phyloP scores from a whole-genome alignment of 768 basidiomycete species.

The Cystofilobasidium bisporidii region DNA sequence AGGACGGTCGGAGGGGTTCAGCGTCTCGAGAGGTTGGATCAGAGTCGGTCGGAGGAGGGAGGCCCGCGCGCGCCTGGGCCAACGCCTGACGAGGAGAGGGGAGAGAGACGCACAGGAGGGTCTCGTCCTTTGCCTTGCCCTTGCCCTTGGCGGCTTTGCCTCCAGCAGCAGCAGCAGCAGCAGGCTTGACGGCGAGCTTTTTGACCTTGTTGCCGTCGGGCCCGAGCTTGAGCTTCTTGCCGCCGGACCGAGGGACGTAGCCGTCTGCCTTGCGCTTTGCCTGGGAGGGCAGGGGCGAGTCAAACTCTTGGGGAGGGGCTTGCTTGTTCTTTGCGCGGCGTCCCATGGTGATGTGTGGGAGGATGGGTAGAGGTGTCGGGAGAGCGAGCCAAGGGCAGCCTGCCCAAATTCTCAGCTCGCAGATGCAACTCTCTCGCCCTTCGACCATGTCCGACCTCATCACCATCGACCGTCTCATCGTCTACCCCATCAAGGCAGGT shows the following conservation, averaged over 20 bases:
- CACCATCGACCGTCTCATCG: constrained; percentile 3
- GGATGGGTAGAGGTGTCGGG: not conserved
- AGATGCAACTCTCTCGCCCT: not conserved
- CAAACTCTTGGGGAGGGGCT: constrained; percentile 54
- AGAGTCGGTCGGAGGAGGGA: too few species aligned
- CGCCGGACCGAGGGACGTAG: constrained; percentile 26
- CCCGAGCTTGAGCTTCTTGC: constrained; percentile 34
- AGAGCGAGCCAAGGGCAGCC: not conserved
- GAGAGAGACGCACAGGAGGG: constrained; percentile 42
- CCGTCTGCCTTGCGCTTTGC: constrained; percentile 26
- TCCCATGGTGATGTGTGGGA: constrained; percentile 50
- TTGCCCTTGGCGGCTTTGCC: constrained; percentile 30
- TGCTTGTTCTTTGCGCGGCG: constrained; percentile 80
- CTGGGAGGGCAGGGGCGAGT: constrained; percentile 33
- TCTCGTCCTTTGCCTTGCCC: constrained; percentile 43
- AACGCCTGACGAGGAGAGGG: too few species aligned
- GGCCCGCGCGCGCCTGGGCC: too few species aligned
- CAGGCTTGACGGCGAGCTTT: constrained; percentile 34
- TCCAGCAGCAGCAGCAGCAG: constrained; percentile 20
- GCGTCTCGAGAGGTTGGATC: not conserved
- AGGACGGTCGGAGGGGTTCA: too few species aligned
- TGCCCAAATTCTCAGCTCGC: not conserved
- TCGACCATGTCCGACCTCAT: not conserved
- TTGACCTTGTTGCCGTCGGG: constrained; percentile 38
- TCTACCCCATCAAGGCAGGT: constrained; percentile 24